phyloP scores from a whole-genome alignment of 2,329 filamentous ascomycete genomes.

The Thelonectria blattea region DNA sequence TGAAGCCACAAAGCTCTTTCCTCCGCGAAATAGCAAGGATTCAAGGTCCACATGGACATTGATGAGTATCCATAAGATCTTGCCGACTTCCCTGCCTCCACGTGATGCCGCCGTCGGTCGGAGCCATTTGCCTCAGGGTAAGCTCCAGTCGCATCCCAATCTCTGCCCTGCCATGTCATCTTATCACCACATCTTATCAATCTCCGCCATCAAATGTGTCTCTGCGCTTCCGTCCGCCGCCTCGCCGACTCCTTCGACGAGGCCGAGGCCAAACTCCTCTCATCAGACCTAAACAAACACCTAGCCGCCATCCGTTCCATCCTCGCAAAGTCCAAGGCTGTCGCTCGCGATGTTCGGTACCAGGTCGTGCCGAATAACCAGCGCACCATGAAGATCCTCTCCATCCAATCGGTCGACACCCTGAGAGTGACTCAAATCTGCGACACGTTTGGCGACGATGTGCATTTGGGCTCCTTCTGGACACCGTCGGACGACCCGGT shows the following conservation, averaged over 20 bases:
- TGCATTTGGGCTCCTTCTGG: slow-evolving; percentile 40
- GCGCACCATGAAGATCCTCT: slow-evolving; percentile 40
- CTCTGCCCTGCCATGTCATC: background rate
- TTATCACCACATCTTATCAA: background rate
- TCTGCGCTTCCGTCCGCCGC: slow-evolving; percentile 35
- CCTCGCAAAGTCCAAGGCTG: slow-evolving; percentile 38
- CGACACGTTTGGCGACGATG: slow-evolving; percentile 19
- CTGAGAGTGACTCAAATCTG: slow-evolving; percentile 23
- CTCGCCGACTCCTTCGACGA: slow-evolving; percentile 34
- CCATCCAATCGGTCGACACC: slow-evolving; percentile 27
- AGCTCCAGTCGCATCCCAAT: no score
- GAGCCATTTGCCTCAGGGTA: background rate
- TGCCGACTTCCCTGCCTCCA: background rate
- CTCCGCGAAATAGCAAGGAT: background rate
- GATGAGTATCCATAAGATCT: background rate
- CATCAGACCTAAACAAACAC: slow-evolving; percentile 38
- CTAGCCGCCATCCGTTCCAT: slow-evolving; percentile 35
- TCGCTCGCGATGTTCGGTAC: slow-evolving; percentile 40
- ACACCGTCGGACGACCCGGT: slow-evolving; percentile 8
- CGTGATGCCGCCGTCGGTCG: background rate
- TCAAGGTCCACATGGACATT: background rate
- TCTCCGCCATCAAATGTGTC: slow-evolving; percentile 25
- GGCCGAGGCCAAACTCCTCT: slow-evolving; percentile 27
- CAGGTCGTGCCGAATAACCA: slow-evolving; percentile 40
- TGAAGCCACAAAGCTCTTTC: background rate